A percentile compares a stretch with the other conserved stretches of the same genome.
Conservation (phyloP, 495 filamentous ascomycete species). For the Lasiosphaeria ovina region DNA sequence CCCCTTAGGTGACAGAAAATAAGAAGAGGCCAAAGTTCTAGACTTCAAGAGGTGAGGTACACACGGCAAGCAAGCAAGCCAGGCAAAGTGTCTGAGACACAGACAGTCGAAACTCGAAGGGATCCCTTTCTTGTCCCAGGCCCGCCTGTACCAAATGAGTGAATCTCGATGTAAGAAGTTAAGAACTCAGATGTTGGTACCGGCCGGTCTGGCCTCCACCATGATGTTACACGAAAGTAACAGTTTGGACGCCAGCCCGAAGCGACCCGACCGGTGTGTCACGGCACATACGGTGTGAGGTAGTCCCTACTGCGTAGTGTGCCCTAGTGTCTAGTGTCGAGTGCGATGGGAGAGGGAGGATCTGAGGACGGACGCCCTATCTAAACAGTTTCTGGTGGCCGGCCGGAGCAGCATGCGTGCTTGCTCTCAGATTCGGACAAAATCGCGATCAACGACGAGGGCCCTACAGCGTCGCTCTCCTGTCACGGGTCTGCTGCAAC, state of each 20-base stretch:
- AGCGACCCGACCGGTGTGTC: neutral
- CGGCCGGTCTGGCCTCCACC: neutral
- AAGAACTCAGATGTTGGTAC: neutral
- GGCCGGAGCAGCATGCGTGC: neutral
- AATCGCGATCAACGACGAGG: neutral
- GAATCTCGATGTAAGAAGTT: too few relatives aligned
- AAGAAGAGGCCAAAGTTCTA: neutral
- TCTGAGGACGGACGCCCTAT: too few relatives aligned
- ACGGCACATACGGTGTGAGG: too few relatives aligned
- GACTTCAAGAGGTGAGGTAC: too few relatives aligned
- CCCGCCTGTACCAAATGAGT: neutral
- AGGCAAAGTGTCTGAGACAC: neutral
- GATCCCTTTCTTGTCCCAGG: neutral
- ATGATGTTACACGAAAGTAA: neutral
- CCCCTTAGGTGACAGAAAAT: neutral
- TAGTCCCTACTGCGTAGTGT: too few relatives aligned
- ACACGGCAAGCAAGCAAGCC: neutral
- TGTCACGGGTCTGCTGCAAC: neutral
- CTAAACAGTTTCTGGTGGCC: neutral
- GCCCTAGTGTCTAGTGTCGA: too few relatives aligned
- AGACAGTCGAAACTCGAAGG: neutral
- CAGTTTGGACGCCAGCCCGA: neutral
- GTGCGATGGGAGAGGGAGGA: too few relatives aligned
- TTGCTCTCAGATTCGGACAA: slow-evolving; percentile 1
- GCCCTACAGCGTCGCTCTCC: neutral